Evolutionary conservation across 805 yeast genomes (phyloP), one percentile per base, ranked within the genome.

Genomic region (Starmerella roubikii): DNA sequence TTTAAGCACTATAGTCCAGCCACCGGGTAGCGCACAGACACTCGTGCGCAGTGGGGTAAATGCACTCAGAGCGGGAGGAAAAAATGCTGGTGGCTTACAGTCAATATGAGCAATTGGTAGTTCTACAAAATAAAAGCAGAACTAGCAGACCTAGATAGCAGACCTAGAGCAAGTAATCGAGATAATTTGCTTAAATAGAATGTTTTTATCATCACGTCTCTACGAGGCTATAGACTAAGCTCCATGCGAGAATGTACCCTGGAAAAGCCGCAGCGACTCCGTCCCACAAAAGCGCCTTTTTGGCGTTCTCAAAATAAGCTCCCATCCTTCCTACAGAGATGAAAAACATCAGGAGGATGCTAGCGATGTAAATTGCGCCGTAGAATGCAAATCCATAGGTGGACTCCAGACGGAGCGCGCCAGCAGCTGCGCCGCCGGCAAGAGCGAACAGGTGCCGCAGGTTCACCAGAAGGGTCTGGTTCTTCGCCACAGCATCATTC

Each of bases 351-450:
- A 40, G 33, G 12, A 65, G 13, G 44, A 65, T 61, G 1, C 46
- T 36, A 19, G 42, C 38, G 11, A 30, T 21, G 27, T 24, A 30
- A 1, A 23, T 9, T 1, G 54, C 45, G 1, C 65, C 15, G 44
- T 69, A 72, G 49, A 68, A 64, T 2, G 53, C 44, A 40, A 74
- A 60, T 12, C 80, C 80, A 16, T 56, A 31, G 17, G 62, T 42
- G 3, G 76, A 66, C 42, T 72, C 71, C 19, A 73, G 57, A 41
- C 66, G 66, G 22, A 74, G 51, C 23, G 73, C 65, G 4, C 80
- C 81, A 13, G 74, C 72, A 16, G 68, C 68, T 3, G 68, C 51
- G 12, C 81, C 81, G 23, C 62, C 59, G 2, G 66, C 58, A 20
- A 74, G 57, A 6, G 74, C 64, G 3, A 69, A 59, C n/a, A 67